phyloP scores from a whole-genome alignment of 441 rosid genomes.

The Jatropha multifida region DNA sequence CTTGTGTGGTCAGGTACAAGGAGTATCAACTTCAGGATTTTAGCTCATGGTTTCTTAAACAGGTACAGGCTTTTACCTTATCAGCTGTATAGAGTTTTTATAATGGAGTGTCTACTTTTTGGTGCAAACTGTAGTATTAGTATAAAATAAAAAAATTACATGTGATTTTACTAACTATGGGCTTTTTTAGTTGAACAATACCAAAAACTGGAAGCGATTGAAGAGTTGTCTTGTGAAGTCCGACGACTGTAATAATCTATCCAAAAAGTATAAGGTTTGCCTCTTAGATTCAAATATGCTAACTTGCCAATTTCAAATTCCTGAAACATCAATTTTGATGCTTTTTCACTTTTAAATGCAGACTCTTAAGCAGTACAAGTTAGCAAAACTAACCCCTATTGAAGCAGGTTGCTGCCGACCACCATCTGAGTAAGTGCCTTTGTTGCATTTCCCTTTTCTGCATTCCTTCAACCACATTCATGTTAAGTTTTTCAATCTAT shows the following conservation, averaged over 20 bases:
- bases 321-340: constrained; percentile 19
- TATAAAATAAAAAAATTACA: neutral
- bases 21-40: constrained; percentile 93
- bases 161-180: neutral
- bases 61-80: constrained; percentile 34
- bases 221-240: constrained; percentile 94
- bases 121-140: neutral
- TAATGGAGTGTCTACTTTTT: neutral
- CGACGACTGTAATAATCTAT: constrained; percentile 61
- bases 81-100: neutral
- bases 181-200: constrained; percentile 61
- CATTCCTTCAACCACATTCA: neutral
- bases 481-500: neutral
- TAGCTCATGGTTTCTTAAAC: constrained; percentile 86
- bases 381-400: constrained; percentile 69
- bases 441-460: neutral
- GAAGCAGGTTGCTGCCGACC: constrained; percentile 97
- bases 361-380: constrained; percentile 66
- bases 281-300: constrained; percentile 4
- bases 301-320: constrained; percentile 7
- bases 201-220: constrained; percentile 63
- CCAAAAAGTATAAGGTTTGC: constrained; percentile 71
- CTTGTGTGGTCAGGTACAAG: constrained; percentile 59
- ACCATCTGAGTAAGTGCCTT: constrained; percentile 69
- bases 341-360: constrained; percentile 32